A percentile compares a stretch with the other conserved stretches of the same genome.
Evolutionary conservation across 2,329 filamentous ascomycete genomes (phyloP).

Genomic region (Bretziella fagacearum): DNA sequence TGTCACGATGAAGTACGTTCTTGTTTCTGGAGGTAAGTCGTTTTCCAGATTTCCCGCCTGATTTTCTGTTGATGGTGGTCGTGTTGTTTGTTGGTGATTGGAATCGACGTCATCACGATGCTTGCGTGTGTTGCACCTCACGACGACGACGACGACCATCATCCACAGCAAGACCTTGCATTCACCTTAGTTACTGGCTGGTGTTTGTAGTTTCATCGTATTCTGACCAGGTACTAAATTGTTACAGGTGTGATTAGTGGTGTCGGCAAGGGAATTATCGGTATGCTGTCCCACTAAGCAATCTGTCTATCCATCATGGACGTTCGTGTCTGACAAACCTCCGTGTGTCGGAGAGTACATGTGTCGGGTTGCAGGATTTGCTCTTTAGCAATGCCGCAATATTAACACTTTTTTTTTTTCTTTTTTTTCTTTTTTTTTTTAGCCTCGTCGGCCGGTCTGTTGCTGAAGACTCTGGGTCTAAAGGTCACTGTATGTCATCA

Average conservation of each 20-base stretch:
- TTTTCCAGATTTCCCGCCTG: no score
- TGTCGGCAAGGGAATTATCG: slow-evolving; percentile 29
- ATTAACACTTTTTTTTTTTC: no score
- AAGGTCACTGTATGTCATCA: slow-evolving; percentile 42
- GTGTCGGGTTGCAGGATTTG: background rate
- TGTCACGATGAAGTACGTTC: slow-evolving; percentile 59
- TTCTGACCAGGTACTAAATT: slow-evolving; percentile 4
- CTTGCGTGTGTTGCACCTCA: no score
- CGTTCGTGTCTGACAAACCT: slow-evolving; percentile 10
- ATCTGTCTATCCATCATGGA: background rate
- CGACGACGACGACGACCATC: no score
- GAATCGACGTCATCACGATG: no score
- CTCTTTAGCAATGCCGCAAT: background rate
- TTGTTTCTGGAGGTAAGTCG: slow-evolving; percentile 53
- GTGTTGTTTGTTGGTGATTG: no score
- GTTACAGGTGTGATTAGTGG: slow-evolving; percentile 26
- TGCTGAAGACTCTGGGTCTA: slow-evolving; percentile 54
- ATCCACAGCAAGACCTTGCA: no score
- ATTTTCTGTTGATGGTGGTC: no score
- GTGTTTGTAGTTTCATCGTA: slow-evolving; percentile 2
- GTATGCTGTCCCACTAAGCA: slow-evolving; percentile 3
- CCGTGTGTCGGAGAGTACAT: background rate
- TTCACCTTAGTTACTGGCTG: no score
- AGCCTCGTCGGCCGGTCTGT: slow-evolving; percentile 53
- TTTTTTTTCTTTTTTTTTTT: no score